Evolutionary conservation across 2,329 filamentous ascomycete species (phyloP).

Genomic region (Pseudophaeomoniella oleicola): DNA sequence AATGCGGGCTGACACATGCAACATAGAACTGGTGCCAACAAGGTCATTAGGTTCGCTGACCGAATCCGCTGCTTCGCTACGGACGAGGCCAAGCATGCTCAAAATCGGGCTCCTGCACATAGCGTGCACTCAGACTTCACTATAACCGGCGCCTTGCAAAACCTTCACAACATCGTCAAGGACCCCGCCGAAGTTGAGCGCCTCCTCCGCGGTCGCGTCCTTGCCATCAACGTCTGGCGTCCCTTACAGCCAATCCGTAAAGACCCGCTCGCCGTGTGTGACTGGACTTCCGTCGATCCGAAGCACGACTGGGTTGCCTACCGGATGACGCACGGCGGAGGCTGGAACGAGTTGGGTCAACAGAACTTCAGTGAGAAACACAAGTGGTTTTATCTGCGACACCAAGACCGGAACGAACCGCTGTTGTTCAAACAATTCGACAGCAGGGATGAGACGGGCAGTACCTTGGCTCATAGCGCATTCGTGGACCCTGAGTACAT

Average conservation of each 20-base stretch:
- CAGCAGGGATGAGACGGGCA: constrained; percentile 37
- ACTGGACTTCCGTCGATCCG: constrained; percentile 33
- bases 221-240: constrained; percentile 38
- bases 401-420: constrained; percentile 38
- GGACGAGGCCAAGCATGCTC: constrained; percentile 13
- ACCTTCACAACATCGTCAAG: constrained; percentile 27
- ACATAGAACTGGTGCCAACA: constrained; percentile 39
- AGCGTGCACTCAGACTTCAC: constrained; percentile 12
- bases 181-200: constrained; percentile 27
- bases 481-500: constrained; percentile 36
- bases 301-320: constrained; percentile 8
- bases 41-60: constrained; percentile 49
- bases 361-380: constrained; percentile 29
- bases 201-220: constrained; percentile 26
- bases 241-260: constrained; percentile 33
- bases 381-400: constrained; percentile 39
- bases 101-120: constrained; percentile 9
- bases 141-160: constrained; percentile 9
- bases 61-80: constrained; percentile 36
- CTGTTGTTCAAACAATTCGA: constrained; percentile 50
- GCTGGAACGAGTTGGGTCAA: constrained; percentile 27
- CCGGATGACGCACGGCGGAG: constrained; percentile 20
- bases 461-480: constrained; percentile 40
- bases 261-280: constrained; percentile 40
- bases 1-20: constrained; percentile 2